These are phyloP conservation scores for Sordaria brevicollis DNA, from an alignment of 495 filamentous ascomycete species.

Conservation along the genomic window DNA sequence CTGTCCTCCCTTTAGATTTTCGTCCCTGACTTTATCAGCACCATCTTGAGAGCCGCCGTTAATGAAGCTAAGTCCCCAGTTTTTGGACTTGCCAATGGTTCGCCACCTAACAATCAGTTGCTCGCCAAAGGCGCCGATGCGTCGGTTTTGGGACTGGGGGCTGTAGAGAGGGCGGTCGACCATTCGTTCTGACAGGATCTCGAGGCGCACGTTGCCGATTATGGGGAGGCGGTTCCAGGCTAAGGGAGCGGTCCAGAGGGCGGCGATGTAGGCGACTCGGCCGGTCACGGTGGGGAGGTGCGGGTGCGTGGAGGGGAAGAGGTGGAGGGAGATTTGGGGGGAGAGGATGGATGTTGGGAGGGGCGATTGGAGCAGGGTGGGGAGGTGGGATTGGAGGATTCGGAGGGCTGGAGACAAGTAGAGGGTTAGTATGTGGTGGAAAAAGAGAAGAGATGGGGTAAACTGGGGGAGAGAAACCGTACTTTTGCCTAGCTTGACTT, in stretches of 20 bases:
- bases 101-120: conserved; percentile 83
- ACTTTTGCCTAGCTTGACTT: conserved; percentile 86
- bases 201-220: conserved; percentile 76
- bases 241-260: conserved; percentile 87
- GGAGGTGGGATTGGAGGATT: conserved; percentile 75
- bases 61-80: conserved; percentile 10
- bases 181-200: conserved; percentile 82
- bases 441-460: neutral
- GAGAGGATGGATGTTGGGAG: conserved; percentile 81
- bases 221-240: conserved; percentile 91
- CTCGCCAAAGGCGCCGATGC: conserved; percentile 47
- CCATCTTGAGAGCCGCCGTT: neutral
- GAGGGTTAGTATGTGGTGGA: neutral
- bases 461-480: conserved; percentile 19
- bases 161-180: conserved; percentile 35
- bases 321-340: conserved; percentile 81
- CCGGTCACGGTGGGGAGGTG: conserved; percentile 88
- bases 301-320: conserved; percentile 94
- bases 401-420: conserved; percentile 54
- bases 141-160: conserved; percentile 15
- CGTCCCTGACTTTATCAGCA: neutral
- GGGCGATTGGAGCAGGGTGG: conserved; percentile 71
- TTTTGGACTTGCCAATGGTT: conserved; percentile 32
- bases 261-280: conserved; percentile 80
- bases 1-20: neutral